A percentile compares a stretch with the other conserved stretches of the same genome.
These are phyloP conservation scores for Syzygium oleosum DNA, from an alignment of 345 rosid species.

Conservation along the genomic window DNA sequence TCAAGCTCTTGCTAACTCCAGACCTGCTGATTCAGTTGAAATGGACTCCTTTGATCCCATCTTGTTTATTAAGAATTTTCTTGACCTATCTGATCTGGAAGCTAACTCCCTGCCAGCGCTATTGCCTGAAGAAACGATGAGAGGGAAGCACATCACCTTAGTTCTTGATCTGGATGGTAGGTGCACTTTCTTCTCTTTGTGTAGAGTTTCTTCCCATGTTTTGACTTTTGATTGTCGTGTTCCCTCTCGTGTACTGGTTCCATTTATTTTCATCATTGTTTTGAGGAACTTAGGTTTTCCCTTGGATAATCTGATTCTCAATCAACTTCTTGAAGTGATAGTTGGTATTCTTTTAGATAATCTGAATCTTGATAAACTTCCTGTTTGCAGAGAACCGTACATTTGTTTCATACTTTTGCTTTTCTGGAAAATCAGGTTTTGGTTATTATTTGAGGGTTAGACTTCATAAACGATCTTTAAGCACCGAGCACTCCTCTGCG, in stretches of 20 bases:
- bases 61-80: conserved; percentile 11
- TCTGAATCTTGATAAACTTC: background rate
- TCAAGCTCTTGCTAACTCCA: background rate
- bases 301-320: background rate
- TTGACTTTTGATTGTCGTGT: background rate
- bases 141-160: conserved; percentile 8
- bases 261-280: background rate
- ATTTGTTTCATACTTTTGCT: background rate
- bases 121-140: conserved; percentile 5
- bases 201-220: background rate
- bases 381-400: background rate
- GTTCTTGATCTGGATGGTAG: conserved; percentile 21
- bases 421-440: background rate
- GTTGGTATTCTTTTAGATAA: background rate
- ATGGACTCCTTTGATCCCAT: conserved; percentile 10
- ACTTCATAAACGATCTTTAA: background rate
- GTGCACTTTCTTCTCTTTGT: background rate
- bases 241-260: background rate
- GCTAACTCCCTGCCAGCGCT: conserved; percentile 9
- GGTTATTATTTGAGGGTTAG: background rate
- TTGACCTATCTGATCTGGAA: conserved; percentile 12
- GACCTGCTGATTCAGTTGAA: conserved; percentile 6
- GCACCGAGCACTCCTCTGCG: background rate
- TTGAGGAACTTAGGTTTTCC: background rate
- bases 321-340: background rate